These are phyloP conservation scores for Clitopilus hobsonii DNA, from an alignment of 768 basidiomycete species.

Conservation along the genomic window DNA sequence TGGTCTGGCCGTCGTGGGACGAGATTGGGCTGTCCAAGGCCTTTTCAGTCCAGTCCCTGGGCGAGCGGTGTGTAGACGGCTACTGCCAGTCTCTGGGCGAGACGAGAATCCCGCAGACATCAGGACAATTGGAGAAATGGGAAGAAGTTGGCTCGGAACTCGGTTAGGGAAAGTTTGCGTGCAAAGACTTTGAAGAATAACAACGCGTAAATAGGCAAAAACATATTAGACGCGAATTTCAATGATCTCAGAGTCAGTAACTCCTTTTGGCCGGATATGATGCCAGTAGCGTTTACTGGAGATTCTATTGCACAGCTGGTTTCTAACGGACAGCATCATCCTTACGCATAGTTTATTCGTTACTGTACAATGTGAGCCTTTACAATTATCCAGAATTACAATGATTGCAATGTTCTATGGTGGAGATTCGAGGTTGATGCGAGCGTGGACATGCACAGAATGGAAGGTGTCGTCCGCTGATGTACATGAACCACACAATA, in stretches of 20 bases:
- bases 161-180: no score
- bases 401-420: no score
- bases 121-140: no score
- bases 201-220: background rate
- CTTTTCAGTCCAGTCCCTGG: slow-evolving; percentile 20
- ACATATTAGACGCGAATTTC: background rate
- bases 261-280: background rate
- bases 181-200: background rate
- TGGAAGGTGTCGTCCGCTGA: no score
- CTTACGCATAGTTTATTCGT: no score
- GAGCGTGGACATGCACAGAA: no score
- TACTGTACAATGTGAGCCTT: background rate
- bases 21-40: slow-evolving; percentile 54
- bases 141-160: no score
- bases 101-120: background rate
- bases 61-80: background rate
- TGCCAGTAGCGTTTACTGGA: background rate
- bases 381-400: no score
- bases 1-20: slow-evolving; percentile 58
- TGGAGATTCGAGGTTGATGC: no score
- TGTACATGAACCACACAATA: no score
- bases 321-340: background rate
- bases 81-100: background rate
- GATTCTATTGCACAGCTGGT: background rate
- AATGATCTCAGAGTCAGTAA: background rate